These are phyloP conservation scores for Colletotrichum navitas DNA, from an alignment of 2,329 filamentous ascomycete species.

Conservation along the genomic window DNA sequence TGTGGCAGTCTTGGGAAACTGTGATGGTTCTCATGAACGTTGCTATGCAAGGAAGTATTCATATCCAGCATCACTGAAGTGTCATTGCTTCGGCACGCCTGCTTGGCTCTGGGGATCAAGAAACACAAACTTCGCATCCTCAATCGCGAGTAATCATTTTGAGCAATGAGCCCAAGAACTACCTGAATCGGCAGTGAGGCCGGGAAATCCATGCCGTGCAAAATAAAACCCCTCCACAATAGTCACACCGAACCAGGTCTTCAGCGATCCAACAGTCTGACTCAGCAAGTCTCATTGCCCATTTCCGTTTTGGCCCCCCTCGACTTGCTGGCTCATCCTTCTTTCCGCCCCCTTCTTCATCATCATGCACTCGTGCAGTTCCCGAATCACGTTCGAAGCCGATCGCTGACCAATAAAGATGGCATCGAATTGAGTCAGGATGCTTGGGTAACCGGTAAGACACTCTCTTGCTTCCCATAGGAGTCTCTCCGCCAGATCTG, in stretches of 20 bases:
- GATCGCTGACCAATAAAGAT: constrained; percentile 26
- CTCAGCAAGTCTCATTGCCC: not conserved
- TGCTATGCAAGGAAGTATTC: too few relatives aligned
- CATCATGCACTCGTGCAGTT: constrained; percentile 32
- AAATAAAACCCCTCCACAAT: too few relatives aligned
- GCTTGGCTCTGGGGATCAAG: too few relatives aligned
- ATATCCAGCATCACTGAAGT: too few relatives aligned
- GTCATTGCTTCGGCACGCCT: too few relatives aligned
- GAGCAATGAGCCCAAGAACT: not conserved
- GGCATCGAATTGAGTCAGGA: constrained; percentile 28
- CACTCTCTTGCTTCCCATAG: constrained; percentile 36
- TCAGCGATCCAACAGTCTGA: not conserved
- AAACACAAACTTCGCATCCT: too few relatives aligned
- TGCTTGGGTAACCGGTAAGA: constrained; percentile 10
- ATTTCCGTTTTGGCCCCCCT: not conserved
- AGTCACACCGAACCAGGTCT: too few relatives aligned
- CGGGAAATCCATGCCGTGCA: not conserved
- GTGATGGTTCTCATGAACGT: too few relatives aligned
- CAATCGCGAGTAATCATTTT: not conserved
- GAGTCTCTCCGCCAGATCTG: constrained; percentile 25
- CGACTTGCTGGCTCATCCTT: constrained; percentile 23
- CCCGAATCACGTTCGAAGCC: constrained; percentile 18
- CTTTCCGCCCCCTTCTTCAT: constrained; percentile 28
- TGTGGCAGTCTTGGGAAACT: too few relatives aligned
- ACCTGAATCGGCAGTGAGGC: not conserved